These are phyloP conservation scores for Fraxinus nigra DNA, from an alignment of 305 asterid species.

Conservation along the genomic window DNA sequence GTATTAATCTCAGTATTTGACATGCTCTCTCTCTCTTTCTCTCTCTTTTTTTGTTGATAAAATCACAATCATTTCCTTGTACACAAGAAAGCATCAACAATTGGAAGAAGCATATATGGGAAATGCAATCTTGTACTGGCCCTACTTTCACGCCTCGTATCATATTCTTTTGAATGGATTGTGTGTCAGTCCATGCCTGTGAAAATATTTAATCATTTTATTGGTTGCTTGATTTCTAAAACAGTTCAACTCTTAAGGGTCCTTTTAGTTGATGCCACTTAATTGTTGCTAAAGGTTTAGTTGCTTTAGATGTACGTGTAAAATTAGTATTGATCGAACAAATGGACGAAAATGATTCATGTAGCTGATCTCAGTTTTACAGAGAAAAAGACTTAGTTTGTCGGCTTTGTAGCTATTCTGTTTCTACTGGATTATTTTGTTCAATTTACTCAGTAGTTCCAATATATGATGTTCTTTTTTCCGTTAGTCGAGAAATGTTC, in stretches of 20 bases:
- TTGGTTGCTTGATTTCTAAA: conserved; percentile 33
- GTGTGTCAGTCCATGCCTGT: conserved; percentile 44
- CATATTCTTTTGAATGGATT: conserved; percentile 36
- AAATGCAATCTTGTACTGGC: background rate
- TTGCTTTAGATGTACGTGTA: background rate
- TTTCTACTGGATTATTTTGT: background rate
- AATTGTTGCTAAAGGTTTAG: conserved; percentile 25
- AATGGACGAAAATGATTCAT: background rate
- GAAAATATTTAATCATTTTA: conserved; percentile 34
- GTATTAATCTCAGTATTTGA: background rate
- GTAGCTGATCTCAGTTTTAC: background rate
- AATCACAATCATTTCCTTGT: background rate
- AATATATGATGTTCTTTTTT: background rate
- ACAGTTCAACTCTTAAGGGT: conserved; percentile 25
- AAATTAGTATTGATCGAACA: background rate
- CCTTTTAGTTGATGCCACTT: conserved; percentile 31
- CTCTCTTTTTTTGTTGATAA: background rate
- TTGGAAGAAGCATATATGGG: background rate
- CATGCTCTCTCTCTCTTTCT: background rate
- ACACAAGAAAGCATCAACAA: background rate
- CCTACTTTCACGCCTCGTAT: conserved; percentile 10
- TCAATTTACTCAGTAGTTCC: background rate
- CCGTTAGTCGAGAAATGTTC: conserved; percentile 74
- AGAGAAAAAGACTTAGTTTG: background rate
- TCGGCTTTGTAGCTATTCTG: background rate